Base-by-base conservation (phyloP, 1,284 basidiomycete genomes). In the Cystobasidium slooffiae region DNA sequence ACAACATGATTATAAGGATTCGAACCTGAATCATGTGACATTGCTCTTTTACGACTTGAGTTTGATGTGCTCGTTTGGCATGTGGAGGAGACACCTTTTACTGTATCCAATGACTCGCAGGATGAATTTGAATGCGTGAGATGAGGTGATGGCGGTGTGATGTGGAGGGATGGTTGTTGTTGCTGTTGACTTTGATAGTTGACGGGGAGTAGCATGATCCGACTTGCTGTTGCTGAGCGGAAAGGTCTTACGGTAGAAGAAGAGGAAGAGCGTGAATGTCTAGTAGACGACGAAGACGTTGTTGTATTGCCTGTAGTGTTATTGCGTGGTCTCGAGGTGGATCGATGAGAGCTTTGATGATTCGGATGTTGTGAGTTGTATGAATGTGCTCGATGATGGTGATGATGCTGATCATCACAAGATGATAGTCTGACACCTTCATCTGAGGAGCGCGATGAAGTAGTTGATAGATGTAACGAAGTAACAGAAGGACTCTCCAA, bases 181-280 rank as follows among this genome's bases (percentile, higher is more conserved):
- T 55, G 44, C 8, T n/a, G 39, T 24, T n/a, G 56, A 39, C n/a
- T 56, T 22, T 68, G 41, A 39, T 58, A 73, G 22, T 66, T 62
- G 16, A 63, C 24, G 6, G 70, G 70, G 3, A 73, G 70, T 41
- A 73, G 70, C 62, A 73, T 66, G 52, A 73, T 73, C 22, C 70
- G 44, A 49, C 70, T 73, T 7, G 70, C 70, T 18, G 70, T 65
- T 4, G 47, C 62, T 58, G 70, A 44, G 49, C 62, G 62, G 43
- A 41, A 47, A 14, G 66, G 66, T 37, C 66, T 10, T 22, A 73
- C 70, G 24, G 70, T 73, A 1, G 70, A 65, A 10, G 70, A 62
- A 31, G 70, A 73, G 3, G 70, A 73, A 44, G 62, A 37, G 37
- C 70, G 62, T 7, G 70, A 73, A 37, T 73, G 70, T 47, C 20